Conservation (phyloP, 169 alveolate species). For the Perkinsus chesapeaki region DNA sequence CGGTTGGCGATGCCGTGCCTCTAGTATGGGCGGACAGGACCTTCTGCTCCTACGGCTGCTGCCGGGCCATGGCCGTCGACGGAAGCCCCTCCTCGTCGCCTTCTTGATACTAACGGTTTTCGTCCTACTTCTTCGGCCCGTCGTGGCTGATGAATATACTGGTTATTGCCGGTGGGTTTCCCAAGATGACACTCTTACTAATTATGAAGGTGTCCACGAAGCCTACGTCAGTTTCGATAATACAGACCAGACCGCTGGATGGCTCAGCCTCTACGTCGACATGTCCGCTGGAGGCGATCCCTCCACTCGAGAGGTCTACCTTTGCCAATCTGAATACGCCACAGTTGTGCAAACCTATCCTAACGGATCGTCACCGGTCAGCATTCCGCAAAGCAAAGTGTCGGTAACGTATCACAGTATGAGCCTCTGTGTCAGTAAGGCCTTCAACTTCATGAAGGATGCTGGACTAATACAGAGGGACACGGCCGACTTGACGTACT, state of each 20-base stretch:
- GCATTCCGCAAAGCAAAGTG: neutral
- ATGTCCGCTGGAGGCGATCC: neutral
- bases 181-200: neutral
- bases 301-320: neutral
- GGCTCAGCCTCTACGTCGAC: neutral
- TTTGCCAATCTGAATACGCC: neutral
- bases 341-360: neutral
- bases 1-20: neutral
- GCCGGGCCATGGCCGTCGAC: too few relatives aligned
- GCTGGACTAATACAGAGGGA: neutral
- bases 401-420: neutral
- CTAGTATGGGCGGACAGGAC: neutral
- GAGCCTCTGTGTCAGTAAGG: neutral
- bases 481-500: neutral
- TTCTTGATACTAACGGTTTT: neutral
- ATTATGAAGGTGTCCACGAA: neutral
- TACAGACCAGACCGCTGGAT: neutral
- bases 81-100: too few relatives aligned
- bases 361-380: neutral
- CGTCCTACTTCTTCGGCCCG: neutral
- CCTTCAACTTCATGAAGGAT: neutral
- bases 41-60: neutral
- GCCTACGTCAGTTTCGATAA: neutral
- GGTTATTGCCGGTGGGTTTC: neutral
- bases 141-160: neutral